Base-by-base conservation (phyloP, 768 basidiomycete genomes). In the Mycena leptocephala region DNA sequence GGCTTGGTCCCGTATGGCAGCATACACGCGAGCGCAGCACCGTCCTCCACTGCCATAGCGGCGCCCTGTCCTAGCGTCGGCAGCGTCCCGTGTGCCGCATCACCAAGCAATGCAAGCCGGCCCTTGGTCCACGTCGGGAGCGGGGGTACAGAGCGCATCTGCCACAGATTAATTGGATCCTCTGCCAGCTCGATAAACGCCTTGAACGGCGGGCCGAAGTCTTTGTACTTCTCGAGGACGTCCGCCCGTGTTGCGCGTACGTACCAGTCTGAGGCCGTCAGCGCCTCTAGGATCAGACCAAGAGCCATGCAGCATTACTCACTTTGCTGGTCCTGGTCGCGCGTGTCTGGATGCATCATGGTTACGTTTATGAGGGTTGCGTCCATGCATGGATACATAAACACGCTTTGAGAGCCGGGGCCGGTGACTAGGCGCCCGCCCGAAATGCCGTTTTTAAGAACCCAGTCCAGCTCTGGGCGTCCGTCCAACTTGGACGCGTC, bases 31-130 rank as follows among this genome's bases (percentile, higher is more conserved):
- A 74, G 22, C 11, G 72, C 43, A 5, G 56, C 72, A 2, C 56
- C 64, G 16, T 74, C 72, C 43, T 74, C 72, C 9, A 73, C 26
- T 16, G 72, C 72, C 63, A 73, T 73, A 1, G 63, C 72, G n/a
- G 64, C 72, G 1, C 72, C 72, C 16, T 73, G 72, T 1, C 62
- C 71, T 6, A 72, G 28, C 7, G 51, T 56, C 22, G 63, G 71
- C 11, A 72, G 43, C 20, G 72, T 67, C 4, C 32, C 72, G 26
- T 74, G 72, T 16, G 72, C 72, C 4, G 72, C 64, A 10, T 74
- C 65, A 1, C 64, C 65, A 7, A 67, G 64, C 1, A 74, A 32
- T 1, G 56, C 65, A 14, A 66, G 20, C n/a, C 56, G 30, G 2
- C 58, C 72, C 7, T 39, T 48, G 9, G 46, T 63, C 72, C 72